Evolutionary conservation across 108 stramenopile genomes (phyloP).

Genomic region (Licmophora abbreviata): DNA sequence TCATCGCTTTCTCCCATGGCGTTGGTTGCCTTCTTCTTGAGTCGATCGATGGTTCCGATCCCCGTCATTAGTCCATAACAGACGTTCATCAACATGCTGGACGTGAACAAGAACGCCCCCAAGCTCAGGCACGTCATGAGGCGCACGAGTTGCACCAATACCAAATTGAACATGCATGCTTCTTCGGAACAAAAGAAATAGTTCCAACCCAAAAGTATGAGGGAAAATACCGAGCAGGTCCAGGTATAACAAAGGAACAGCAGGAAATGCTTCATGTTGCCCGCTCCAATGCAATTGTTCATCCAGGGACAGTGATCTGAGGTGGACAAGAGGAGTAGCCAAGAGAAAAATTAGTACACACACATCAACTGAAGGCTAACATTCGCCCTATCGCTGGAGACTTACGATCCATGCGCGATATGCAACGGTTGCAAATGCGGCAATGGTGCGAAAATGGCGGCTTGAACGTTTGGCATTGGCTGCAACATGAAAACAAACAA

Average conservation of each 20-base stretch:
- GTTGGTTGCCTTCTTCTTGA: slow-evolving; percentile 84
- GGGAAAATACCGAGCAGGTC: slow-evolving; percentile 70
- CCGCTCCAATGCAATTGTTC: slow-evolving; percentile 96
- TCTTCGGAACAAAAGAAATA: slow-evolving; percentile 83
- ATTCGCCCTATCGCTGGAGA: slow-evolving; percentile 7
- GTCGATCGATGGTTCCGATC: slow-evolving; percentile 87
- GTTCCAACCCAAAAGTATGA: slow-evolving; percentile 78
- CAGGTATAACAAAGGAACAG: slow-evolving; percentile 93
- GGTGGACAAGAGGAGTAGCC: not conserved
- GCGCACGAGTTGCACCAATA: slow-evolving; percentile 72
- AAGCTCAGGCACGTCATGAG: slow-evolving; percentile 74
- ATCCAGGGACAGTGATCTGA: slow-evolving; percentile 97
- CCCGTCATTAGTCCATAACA: slow-evolving; percentile 86
- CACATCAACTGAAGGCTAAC: not conserved
- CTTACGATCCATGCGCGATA: slow-evolving; percentile 86
- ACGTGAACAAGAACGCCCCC: slow-evolving; percentile 80
- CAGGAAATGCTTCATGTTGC: slow-evolving; percentile 92
- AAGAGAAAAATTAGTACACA: not conserved
- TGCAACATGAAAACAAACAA: no score
- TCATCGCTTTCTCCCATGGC: slow-evolving; percentile 61
- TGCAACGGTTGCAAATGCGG: slow-evolving; percentile 95
- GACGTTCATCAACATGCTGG: slow-evolving; percentile 85
- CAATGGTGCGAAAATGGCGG: slow-evolving; percentile 96
- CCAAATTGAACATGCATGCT: slow-evolving; percentile 63
- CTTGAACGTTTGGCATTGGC: slow-evolving; percentile 96